Base-by-base conservation (phyloP, 2,329 filamentous ascomycete genomes). In the Paracoccidioides brasiliensis region DNA sequence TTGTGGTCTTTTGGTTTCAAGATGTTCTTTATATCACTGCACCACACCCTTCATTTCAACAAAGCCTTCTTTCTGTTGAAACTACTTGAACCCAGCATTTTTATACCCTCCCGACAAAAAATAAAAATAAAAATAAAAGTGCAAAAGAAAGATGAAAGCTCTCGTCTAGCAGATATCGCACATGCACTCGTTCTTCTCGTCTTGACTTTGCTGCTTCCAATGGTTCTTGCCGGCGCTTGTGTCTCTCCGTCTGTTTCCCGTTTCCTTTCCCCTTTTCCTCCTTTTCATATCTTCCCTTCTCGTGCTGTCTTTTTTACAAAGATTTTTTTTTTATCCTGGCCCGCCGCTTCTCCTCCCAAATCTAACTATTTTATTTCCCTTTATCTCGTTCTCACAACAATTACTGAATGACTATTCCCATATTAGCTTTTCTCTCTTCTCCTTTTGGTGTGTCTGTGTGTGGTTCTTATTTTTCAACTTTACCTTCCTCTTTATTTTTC, bases 381-480 rank as follows among this genome's bases (percentile, higher is more conserved):
- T 52, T 52, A 22, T 52, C 49, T 41, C 28, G 35, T 12, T 52
- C 49, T 52, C 22, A 52, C 41, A 42, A 52, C 49, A 52, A 22
- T 42, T 41, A 52, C 49, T 52, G 49, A 52, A 52, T 52, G 49
- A 52, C 49, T 52, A 52, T 52, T 52, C 49, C 49, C 49, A 52
- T 41, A 41, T 52, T 52, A 52, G 37, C 49, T 41, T 41, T 42
- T 41, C 35, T 41, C 32, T 41, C 35, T 51, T 32, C 28, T 28
- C 6, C 10, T 30, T 22, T 32, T 42, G n/a, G 14, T 33, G 28
- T 12, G 15, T 40, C 5, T 42, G 10, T 42, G 30, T 14, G 10
- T 12, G 9, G 30, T 14, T 30, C 37, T 28, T n/a, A n/a, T n/a
- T n/a, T 30, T 41, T 14, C 30, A 32, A 9, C 14, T 41, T 41